These are phyloP conservation scores for Triglochin maritima DNA, from an alignment of 106 monocot genomes.

Conservation along the genomic window DNA sequence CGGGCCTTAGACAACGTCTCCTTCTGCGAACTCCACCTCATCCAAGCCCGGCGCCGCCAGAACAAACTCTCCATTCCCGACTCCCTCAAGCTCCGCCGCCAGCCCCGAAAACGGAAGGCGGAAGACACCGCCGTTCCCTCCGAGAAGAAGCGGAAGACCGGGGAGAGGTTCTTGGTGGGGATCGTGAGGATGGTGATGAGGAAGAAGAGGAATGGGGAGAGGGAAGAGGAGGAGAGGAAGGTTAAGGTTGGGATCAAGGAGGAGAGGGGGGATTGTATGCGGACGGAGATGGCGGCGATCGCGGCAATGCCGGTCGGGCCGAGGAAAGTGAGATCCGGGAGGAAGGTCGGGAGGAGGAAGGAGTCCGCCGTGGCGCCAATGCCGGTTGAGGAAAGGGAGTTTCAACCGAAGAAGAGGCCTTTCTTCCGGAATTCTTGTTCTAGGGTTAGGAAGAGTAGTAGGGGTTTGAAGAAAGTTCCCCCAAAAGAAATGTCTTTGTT, in stretches of 20 bases:
- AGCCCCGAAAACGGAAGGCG: not conserved
- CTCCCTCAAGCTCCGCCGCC: constrained; percentile 16
- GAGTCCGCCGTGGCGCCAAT: not conserved
- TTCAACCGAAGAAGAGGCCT: too few species aligned
- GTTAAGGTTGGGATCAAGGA: not conserved
- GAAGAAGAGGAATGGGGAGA: not conserved
- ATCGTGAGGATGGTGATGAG: constrained; percentile 11
- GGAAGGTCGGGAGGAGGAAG: not conserved
- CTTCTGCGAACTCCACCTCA: constrained; percentile 16
- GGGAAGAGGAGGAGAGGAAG: not conserved
- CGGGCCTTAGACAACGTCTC: constrained; percentile 2
- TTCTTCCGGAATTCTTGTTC: too few species aligned
- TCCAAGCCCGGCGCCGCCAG: constrained; percentile 10
- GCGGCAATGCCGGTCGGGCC: not conserved
- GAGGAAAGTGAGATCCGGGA: not conserved
- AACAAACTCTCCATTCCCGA: constrained; percentile 10
- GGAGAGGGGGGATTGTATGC: not conserved
- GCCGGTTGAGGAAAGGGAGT: not conserved
- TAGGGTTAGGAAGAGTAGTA: too few species aligned
- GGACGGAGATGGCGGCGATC: not conserved
- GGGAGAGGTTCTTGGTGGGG: constrained; percentile 12
- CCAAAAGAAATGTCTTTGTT: too few species aligned
- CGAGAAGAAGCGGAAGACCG: constrained; percentile 1
- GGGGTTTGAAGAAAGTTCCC: too few species aligned
- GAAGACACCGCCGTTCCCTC: not conserved